Base-by-base conservation (phyloP, 352 stramenopile species). In the Globisporangium barbulae region DNA sequence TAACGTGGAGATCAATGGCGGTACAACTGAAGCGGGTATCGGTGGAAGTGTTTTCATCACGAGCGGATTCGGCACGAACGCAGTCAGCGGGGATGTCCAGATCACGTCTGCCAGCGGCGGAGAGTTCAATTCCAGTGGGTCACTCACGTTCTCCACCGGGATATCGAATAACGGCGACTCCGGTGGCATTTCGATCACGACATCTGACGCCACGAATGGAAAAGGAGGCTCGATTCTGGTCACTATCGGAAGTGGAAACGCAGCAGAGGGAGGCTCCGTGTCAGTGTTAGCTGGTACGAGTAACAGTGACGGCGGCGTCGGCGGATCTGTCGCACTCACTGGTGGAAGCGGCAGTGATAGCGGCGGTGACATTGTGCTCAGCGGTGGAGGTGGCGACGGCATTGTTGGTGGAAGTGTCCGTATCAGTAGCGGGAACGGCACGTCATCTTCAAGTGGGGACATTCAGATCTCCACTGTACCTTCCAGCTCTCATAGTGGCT, bases 151-250 rank as follows among this genome's bases (percentile, higher is more conserved):
- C 17, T 71, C 60, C 6, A 70, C 70, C 15, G 70, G 73, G 15
- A 33, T 15, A 42, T 71, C 73, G 3, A 73, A 39, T 31, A 65
- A 61, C 10, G 55, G 37, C 25, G 62, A 68, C 19, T 71, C 47
- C 25, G 75, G 75, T 8, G 52, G 58, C 13, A 69, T 83, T 55
- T 61, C 42, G 15, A 45, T 83, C 2, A 22, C 63, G 47, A 80
- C 71, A 17, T 70, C 67, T 10, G 54, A 68, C 33, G 69, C 64
- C 31, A 50, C 33, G 6, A 53, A 63, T 37, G 71, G 73, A 7
- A 72, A 61, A 37, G 65, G 64, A 39, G 73, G 73, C 28, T 66
- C 67, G 0, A 67, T 81, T 35, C 25, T 41, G 17, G 25, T 73
- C 1, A 71, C 53, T 15, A 47, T 64, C 22, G 72, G 72, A 13